phyloP scores from a whole-genome alignment of 2,329 filamentous ascomycete species.

The Chrysoporthe austroafricana region DNA sequence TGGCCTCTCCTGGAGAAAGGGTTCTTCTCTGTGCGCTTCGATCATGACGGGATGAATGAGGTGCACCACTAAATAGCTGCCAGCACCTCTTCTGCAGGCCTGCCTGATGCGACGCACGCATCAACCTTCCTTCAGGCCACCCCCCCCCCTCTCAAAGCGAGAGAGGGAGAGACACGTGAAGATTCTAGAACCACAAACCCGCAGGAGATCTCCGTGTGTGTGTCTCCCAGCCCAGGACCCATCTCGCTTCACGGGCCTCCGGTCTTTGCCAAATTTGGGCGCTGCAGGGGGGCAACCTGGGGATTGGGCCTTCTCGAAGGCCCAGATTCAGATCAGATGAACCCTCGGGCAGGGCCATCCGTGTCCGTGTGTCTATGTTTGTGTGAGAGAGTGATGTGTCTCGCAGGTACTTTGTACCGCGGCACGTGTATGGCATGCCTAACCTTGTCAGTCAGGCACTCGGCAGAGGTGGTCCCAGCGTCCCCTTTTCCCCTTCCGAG shows the following conservation, averaged over 20 bases:
- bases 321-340: not conserved
- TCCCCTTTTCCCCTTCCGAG: too few relatives aligned
- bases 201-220: too few relatives aligned
- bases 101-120: too few relatives aligned
- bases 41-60: not conserved
- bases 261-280: not conserved
- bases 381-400: not conserved
- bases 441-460: not conserved
- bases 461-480: slow-evolving; percentile 1
- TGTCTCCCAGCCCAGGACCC: not conserved
- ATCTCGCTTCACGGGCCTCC: not conserved
- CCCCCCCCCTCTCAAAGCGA: too few relatives aligned
- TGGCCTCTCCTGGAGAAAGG: not conserved
- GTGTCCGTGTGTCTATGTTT: not conserved
- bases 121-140: too few relatives aligned
- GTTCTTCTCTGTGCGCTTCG: not conserved
- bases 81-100: too few relatives aligned
- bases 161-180: not conserved
- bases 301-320: not conserved
- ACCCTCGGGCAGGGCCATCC: too few relatives aligned
- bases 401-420: not conserved
- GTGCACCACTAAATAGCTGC: not conserved
- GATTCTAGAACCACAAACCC: not conserved
- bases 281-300: not conserved
- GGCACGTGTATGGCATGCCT: too few relatives aligned